Evolutionary conservation across 129 eudicot genomes (phyloP).

Genomic region (Artemisia tridentata): DNA sequence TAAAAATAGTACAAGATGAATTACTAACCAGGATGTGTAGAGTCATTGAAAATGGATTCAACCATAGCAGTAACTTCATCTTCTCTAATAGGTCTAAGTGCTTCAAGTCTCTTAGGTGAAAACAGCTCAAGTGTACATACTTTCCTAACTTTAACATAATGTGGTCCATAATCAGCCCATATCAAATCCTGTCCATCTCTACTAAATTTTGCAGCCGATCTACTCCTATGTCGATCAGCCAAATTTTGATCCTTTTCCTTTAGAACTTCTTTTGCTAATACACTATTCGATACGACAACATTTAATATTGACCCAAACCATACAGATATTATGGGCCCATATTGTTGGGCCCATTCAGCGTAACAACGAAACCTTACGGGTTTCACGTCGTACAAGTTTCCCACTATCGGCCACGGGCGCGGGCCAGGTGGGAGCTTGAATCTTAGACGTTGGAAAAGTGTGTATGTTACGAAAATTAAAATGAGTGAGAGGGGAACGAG

Average conservation of each 20-base stretch:
- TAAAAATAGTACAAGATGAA: not conserved
- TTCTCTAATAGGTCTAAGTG: slow-evolving; percentile 68
- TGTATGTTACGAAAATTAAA: slow-evolving; percentile 25
- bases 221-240: slow-evolving; percentile 62
- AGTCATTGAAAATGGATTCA: slow-evolving; percentile 55
- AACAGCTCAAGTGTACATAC: slow-evolving; percentile 69
- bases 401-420: slow-evolving; percentile 63
- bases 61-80: slow-evolving; percentile 77
- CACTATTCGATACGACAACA: slow-evolving; percentile 52
- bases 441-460: slow-evolving; percentile 45
- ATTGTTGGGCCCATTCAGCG: slow-evolving; percentile 57
- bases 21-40: slow-evolving; percentile 39
- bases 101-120: slow-evolving; percentile 57
- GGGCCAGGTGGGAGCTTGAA: slow-evolving; percentile 85
- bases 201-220: slow-evolving; percentile 61
- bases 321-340: slow-evolving; percentile 77
- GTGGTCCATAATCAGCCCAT: slow-evolving; percentile 88
- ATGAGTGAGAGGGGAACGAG: slow-evolving; percentile 25
- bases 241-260: slow-evolving; percentile 72
- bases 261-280: slow-evolving; percentile 57
- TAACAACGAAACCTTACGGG: slow-evolving; percentile 72
- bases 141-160: slow-evolving; percentile 72
- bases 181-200: slow-evolving; percentile 65
- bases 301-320: slow-evolving; percentile 64
- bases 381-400: slow-evolving; percentile 69